Base-by-base conservation (phyloP, 106 monocot species). In the Acorus gramineus region DNA sequence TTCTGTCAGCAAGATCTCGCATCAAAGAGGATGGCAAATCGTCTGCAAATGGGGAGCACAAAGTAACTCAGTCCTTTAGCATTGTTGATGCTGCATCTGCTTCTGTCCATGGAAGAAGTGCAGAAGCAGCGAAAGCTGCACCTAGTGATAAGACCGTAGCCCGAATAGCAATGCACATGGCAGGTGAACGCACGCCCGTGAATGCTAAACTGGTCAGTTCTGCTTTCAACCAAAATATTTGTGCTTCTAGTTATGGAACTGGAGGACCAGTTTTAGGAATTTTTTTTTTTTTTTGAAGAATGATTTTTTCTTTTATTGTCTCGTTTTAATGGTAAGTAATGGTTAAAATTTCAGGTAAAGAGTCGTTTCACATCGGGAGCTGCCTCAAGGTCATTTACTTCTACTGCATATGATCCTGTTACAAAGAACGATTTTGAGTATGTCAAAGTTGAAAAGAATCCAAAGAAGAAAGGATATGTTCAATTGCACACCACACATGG, bases 1-100 rank as follows among this genome's bases (percentile, higher is more conserved):
- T 98, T 69, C 61, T 82, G 44, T 67, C 78, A 58, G 59, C 84
- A 61, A 99, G 87, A 82, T 78, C 90, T 55, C 79, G 64, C 66
- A 51, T 80, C 59, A 82, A 79, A 69, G 83, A 83, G 44, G 80
- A 92, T 65, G 50, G 85, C 5, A 80, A 89, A 45, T 70, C 79
- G 8, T 60, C 64, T 56, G 46, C 58, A 55, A 75, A 75, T 80
- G 81, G 69, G 53, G 85, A 74, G 50, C 51, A 76, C 56, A 86
- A 85, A 76, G 11, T 68, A 13, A 9, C 69, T 63, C 78, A 83
- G 65, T 52, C 79, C 47, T 99, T 89, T 61, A 92, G 98, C 66
- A 85, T 99, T 58, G 92, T 99, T 11, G 98, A 99, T 92, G 98
- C 92, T 64, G 92, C 98, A 66, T 99, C 92, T 58, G 89, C 85